A percentile compares a stretch with the other conserved stretches of the same genome.
These are phyloP conservation scores for Nannizzia gypsea DNA, from an alignment of 2,329 filamentous ascomycete genomes.

Conservation along the genomic window DNA sequence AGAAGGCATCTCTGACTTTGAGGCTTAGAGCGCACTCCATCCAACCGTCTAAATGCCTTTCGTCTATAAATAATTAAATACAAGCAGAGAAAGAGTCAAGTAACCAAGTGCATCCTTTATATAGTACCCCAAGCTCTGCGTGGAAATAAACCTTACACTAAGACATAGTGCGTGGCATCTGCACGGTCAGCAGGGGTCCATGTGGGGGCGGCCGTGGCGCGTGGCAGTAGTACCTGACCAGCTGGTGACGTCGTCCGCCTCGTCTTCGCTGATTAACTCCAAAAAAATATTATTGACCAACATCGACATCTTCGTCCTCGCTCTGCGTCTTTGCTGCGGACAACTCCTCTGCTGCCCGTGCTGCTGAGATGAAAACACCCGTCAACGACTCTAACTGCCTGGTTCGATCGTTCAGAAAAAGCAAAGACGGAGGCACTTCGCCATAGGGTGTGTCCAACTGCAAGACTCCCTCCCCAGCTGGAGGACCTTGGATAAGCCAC, in stretches of 20 bases:
- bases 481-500: background rate
- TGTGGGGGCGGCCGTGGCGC: background rate
- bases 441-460: background rate
- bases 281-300: background rate
- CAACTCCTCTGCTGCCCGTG: background rate
- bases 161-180: background rate
- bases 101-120: too few species aligned
- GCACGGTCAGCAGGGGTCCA: background rate
- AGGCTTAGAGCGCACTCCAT: background rate
- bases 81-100: too few species aligned
- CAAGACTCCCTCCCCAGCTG: background rate
- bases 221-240: constrained; percentile 1
- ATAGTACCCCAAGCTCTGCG: background rate
- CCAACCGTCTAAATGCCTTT: background rate
- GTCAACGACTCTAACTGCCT: background rate
- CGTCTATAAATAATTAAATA: background rate
- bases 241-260: background rate
- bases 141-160: background rate
- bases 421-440: constrained; percentile 2
- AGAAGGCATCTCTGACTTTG: too few species aligned
- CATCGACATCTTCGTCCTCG: background rate
- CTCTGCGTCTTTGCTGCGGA: too few species aligned
- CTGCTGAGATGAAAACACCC: background rate
- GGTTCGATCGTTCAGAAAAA: background rate
- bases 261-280: background rate